Base-by-base conservation (phyloP, 192 early-diverging fungal genomes). In the Chytriomyces sp. region DNA sequence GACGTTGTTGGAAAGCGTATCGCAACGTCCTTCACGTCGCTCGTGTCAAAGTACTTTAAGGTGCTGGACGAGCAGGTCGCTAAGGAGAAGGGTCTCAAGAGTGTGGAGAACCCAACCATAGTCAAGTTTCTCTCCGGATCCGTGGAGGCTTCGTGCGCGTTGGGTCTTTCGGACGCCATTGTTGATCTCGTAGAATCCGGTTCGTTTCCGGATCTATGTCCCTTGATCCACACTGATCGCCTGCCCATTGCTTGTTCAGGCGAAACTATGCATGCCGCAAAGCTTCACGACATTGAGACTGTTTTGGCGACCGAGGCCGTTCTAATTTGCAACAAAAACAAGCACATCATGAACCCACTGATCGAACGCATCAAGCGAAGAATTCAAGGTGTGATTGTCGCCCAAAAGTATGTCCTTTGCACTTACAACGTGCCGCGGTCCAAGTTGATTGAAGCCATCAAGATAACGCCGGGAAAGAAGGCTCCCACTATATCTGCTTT, bases 201-300 rank as follows among this genome's bases (percentile, higher is more conserved):
- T 68, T 8, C 53, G 53, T 26, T 55, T 14, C 64, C 14, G 8
- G 7, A 25, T 22, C 52, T 52, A 52, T 65, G 52, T 41, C 77
- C 36, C 55, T 70, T 25, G n/a, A 28, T 49, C 60, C 39, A 56
- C 30, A 28, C 28, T 52, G 10, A 30, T 17, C 32, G 67, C 36
- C 17, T 52, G 41, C 19, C 26, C 28, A 33, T 17, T 40, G 8
- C 25, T 0, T 59, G 25, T 7, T 94, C 93, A 25, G 97, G 97
- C 66, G 96, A 99, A 64, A 99, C 97, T n/a, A 99, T 99, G 97
- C 89, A 94, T 52, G 97, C 94, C 25, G 97, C 97, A 19, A 95
- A 95, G n/a, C 86, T 99, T 25, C 91, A 93, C 75, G 88, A 91
- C 56, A 95, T 99, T 44, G 86, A 86, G 41, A 95, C 92, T 7